Conservation (phyloP, 345 rosid genomes). For the Barbarea vulgaris region DNA sequence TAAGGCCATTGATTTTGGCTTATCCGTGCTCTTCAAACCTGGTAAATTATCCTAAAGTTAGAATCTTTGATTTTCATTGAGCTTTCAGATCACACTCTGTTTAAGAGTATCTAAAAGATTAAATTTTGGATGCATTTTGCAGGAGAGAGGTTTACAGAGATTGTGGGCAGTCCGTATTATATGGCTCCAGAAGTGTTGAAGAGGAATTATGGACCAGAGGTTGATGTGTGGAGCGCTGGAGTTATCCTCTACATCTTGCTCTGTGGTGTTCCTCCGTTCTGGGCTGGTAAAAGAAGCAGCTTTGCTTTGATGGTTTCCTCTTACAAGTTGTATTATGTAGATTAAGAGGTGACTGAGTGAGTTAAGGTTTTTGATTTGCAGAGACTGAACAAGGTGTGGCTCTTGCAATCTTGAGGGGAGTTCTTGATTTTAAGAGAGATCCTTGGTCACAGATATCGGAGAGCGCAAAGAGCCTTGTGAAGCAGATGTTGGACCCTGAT, state of each 20-base stretch:
- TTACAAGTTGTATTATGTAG: neutral
- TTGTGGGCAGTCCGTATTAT: constrained; percentile 93
- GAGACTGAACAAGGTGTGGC: constrained; percentile 99
- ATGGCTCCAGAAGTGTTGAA: constrained; percentile 96
- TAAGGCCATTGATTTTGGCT: constrained; percentile 91
- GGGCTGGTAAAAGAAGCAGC: constrained; percentile 54
- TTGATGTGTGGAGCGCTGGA: constrained; percentile 96
- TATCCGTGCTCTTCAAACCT: constrained; percentile 90
- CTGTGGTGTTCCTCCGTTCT: constrained; percentile 92
- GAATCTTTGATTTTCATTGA: constrained; percentile 10
- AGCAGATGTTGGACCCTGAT: constrained; percentile 84
- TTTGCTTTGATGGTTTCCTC: neutral
- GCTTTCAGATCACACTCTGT: neutral
- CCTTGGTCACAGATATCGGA: constrained; percentile 97
- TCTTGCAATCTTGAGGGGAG: constrained; percentile 86
- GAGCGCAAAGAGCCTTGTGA: constrained; percentile 82
- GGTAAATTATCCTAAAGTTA: constrained; percentile 49
- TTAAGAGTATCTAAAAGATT: too few species aligned
- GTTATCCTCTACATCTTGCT: constrained; percentile 84
- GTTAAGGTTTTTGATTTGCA: constrained; percentile 36
- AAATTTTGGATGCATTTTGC: constrained; percentile 7
- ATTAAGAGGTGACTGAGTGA: neutral
- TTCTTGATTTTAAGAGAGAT: constrained; percentile 81
- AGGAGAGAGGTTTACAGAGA: constrained; percentile 86
- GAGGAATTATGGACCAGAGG: constrained; percentile 89